Conservation (phyloP, 2,329 filamentous ascomycete genomes). For the Rhexocercosporidium sp. region DNA sequence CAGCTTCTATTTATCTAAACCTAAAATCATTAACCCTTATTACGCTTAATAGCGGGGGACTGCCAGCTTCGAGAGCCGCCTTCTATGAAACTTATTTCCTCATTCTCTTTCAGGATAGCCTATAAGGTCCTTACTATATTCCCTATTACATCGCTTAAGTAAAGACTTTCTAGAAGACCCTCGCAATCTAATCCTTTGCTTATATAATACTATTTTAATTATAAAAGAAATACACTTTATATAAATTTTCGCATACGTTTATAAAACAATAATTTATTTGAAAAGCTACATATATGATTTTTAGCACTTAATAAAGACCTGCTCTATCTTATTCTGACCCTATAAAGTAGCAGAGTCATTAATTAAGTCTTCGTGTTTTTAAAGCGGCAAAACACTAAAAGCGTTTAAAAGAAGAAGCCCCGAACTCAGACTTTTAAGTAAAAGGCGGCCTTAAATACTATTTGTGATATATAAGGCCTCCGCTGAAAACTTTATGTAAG, state of each 20-base stretch:
- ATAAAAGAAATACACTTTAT: too few species aligned
- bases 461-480: not conserved
- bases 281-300: not conserved
- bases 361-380: not conserved
- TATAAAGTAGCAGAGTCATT: not conserved
- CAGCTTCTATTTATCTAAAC: not conserved
- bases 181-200: too few species aligned
- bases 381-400: not conserved
- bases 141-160: not conserved
- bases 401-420: not conserved
- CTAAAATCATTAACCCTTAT: not conserved
- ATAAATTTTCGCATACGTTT: too few species aligned
- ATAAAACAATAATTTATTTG: not conserved
- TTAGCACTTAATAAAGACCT: not conserved
- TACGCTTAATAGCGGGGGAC: not conserved
- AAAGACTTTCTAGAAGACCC: too few species aligned
- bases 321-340: not conserved
- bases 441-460: not conserved
- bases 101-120: not conserved
- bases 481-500: not conserved
- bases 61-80: not conserved
- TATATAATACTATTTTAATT: too few species aligned
- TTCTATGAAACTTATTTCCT: not conserved
- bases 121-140: not conserved
- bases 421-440: not conserved